These are phyloP conservation scores for Calycina marina DNA, from an alignment of 2,329 filamentous ascomycete genomes.

Conservation along the genomic window DNA sequence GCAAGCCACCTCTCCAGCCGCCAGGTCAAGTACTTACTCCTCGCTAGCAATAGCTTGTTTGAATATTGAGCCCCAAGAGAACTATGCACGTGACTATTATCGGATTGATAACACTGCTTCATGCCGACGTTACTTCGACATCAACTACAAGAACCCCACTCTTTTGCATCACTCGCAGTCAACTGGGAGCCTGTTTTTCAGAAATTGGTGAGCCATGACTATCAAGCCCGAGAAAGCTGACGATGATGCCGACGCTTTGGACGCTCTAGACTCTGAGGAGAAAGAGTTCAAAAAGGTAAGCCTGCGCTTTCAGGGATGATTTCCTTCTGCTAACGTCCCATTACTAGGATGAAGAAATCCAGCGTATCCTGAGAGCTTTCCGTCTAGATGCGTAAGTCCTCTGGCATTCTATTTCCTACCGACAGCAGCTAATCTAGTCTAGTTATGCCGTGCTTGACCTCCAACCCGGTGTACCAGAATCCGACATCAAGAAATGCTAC, in stretches of 20 bases:
- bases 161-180: too few relatives aligned
- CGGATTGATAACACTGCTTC: too few relatives aligned
- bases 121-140: too few relatives aligned
- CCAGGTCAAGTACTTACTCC: too few relatives aligned
- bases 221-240: constrained; percentile 8
- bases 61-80: too few relatives aligned
- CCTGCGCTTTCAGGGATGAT: constrained; percentile 6
- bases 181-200: not conserved
- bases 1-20: too few relatives aligned
- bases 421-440: constrained; percentile 2
- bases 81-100: too few relatives aligned
- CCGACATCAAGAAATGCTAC: constrained; percentile 88
- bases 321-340: not conserved
- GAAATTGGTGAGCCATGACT: constrained; percentile 2
- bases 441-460: constrained; percentile 91
- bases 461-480: constrained; percentile 86
- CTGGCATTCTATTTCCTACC: constrained; percentile 2
- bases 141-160: too few relatives aligned
- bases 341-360: constrained; percentile 77
- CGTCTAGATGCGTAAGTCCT: constrained; percentile 51
- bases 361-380: constrained; percentile 85
- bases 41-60: too few relatives aligned
- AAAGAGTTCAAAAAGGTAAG: constrained; percentile 81
- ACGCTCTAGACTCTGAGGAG: constrained; percentile 67
- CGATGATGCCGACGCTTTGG: constrained; percentile 61